These are phyloP conservation scores for Sindora glabra DNA, from an alignment of 306 rosid genomes.

Conservation along the genomic window DNA sequence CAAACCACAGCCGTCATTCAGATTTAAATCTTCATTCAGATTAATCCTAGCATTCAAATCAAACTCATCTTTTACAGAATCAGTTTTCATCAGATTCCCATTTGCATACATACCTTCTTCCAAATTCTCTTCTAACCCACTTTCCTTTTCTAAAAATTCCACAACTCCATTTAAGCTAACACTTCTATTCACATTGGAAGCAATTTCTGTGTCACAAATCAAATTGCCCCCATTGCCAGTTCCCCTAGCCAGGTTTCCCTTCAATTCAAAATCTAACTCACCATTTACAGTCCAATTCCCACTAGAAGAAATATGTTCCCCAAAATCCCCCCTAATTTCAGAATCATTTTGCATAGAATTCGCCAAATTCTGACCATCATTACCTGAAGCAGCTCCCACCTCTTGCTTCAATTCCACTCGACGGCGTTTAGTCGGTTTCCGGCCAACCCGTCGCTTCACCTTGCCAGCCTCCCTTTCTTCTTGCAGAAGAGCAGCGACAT, in stretches of 20 bases:
- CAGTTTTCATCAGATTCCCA: conserved; percentile 16
- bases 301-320: conserved; percentile 7
- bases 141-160: conserved; percentile 17
- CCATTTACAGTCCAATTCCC: conserved; percentile 21
- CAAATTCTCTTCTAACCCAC: conserved; percentile 24
- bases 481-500: conserved; percentile 37
- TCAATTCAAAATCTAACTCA: conserved; percentile 20
- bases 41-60: conserved; percentile 73
- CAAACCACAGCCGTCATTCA: conserved; percentile 30
- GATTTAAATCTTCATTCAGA: conserved; percentile 40
- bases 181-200: conserved; percentile 24
- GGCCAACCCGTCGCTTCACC: conserved; percentile 32
- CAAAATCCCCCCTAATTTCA: conserved; percentile 28
- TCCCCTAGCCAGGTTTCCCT: conserved; percentile 11
- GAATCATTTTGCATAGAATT: conserved; percentile 9
- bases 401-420: conserved; percentile 24
- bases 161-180: conserved; percentile 11
- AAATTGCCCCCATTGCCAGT: conserved; percentile 32
- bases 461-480: conserved; percentile 18
- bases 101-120: conserved; percentile 19
- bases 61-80: conserved; percentile 37
- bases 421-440: conserved; percentile 71
- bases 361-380: conserved; percentile 28
- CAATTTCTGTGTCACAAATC: conserved; percentile 3
- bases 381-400: conserved; percentile 34